Base-by-base conservation (phyloP, 495 filamentous ascomycete genomes). In the Penicillium canariense region DNA sequence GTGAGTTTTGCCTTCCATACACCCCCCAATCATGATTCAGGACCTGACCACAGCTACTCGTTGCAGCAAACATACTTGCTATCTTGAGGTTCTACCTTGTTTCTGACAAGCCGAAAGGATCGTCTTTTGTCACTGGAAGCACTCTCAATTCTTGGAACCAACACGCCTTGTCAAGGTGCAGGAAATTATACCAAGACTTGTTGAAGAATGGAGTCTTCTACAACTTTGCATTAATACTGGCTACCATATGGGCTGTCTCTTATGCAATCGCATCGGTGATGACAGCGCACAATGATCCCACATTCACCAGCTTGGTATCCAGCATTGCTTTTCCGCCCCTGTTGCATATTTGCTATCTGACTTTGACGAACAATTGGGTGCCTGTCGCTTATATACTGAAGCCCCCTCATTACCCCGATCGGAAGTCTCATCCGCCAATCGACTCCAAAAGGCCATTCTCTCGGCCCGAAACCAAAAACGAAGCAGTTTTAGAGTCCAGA, bases 61-160 rank as follows among this genome's bases (percentile, higher is more conserved):
- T 23, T n/a, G 8, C 20, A 73, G 70, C 52, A 4, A 68, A 71
- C 39, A 47, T 74, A 1, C 62, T 52, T 36, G 61, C 57, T 5
- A 57, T 73, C 25, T 9, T 65, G 10, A 52, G 57, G 38, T 74
- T 71, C 30, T 60, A 73, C 32, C 49, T 68, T 11, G 35, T 70
- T 10, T 60, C 68, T 7, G 61, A 39, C 39, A 67, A 65, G 31
- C 69, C 71, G 0, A 71, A 66, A 15, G 71, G 71, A 2, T 71
- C 68, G 0, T 74, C 71, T 0, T 71, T 73, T 34, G 67, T 74
- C 2, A 74, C 71, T 1, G 71, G 71, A 14, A 74, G 70, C 53
- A 67, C 47, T 0, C 62, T 54, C 1, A 72, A 74, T 38, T 58
- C 66, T 2, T 59, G 62, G 64, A 64, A 70, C 49, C 54, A 26